These are phyloP conservation scores for Desmodesmus armatus DNA, from an alignment of 139 green algal genomes.

Conservation along the genomic window DNA sequence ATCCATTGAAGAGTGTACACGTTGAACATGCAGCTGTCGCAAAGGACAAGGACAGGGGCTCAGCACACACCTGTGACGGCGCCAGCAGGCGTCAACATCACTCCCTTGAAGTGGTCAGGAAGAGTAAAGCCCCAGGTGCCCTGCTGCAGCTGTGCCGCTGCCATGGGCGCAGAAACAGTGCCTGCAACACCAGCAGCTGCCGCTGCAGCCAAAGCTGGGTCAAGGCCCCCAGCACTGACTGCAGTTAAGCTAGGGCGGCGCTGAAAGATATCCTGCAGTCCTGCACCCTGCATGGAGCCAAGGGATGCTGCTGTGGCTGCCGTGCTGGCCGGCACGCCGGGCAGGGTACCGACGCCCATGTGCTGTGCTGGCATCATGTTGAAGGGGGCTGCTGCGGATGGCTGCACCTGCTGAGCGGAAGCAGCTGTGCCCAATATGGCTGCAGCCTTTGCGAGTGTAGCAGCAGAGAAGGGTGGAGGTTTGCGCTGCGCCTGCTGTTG, in stretches of 20 bases:
- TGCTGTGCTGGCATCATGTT: not conserved
- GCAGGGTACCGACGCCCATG: not conserved
- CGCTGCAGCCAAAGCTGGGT: not conserved
- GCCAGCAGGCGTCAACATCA: constrained; percentile 26
- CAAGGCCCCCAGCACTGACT: not conserved
- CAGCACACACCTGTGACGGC: not conserved
- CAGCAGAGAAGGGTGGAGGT: not conserved
- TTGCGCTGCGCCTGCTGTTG: constrained; percentile 5
- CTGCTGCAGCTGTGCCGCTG: not conserved
- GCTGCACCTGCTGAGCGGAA: not conserved
- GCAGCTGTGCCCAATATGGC: not conserved
- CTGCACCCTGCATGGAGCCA: not conserved
- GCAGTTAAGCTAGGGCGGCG: not conserved
- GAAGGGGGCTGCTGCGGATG: not conserved
- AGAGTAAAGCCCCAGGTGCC: not conserved
- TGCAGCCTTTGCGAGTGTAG: not conserved
- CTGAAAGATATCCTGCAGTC: not conserved
- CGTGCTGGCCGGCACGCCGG: not conserved
- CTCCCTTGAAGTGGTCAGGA: not conserved
- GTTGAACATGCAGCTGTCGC: too few species aligned
- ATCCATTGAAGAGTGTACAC: too few species aligned
- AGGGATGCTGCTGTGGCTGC: not conserved
- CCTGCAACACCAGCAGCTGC: not conserved
- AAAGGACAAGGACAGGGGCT: too few species aligned
- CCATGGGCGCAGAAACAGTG: too few species aligned